phyloP scores from a whole-genome alignment of 768 basidiomycete species.

The Lenzites betulinus region DNA sequence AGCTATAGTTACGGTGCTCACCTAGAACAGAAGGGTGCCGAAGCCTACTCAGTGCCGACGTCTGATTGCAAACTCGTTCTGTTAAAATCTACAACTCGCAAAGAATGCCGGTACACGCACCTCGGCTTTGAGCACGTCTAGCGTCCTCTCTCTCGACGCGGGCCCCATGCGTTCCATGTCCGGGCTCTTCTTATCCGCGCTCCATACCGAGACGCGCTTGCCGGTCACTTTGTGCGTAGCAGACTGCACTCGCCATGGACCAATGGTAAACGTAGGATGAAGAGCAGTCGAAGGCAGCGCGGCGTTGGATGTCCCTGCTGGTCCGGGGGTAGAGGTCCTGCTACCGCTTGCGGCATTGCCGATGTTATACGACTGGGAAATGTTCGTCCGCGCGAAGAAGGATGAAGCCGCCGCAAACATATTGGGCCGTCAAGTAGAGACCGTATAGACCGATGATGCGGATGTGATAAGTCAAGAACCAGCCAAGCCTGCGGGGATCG shows the following conservation, averaged over 20 bases:
- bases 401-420: slow-evolving; percentile 86
- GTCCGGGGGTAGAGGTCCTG: slow-evolving; percentile 39
- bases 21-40: slow-evolving; percentile 94
- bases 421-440: not conserved
- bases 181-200: slow-evolving; percentile 77
- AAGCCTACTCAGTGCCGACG: slow-evolving; percentile 77
- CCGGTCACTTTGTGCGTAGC: slow-evolving; percentile 87
- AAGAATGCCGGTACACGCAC: slow-evolving; percentile 41
- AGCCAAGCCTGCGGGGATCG: slow-evolving; percentile 59
- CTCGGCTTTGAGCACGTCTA: slow-evolving; percentile 91
- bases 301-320: slow-evolving; percentile 34
- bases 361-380: slow-evolving; percentile 79
- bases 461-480: slow-evolving; percentile 1
- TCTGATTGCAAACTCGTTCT: slow-evolving; percentile 47
- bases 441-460: not conserved
- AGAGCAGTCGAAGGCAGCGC: slow-evolving; percentile 42
- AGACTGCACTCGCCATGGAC: slow-evolving; percentile 86
- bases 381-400: slow-evolving; percentile 78
- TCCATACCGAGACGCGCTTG: slow-evolving; percentile 93
- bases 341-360: slow-evolving; percentile 40
- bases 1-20: slow-evolving; percentile 34
- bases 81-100: not conserved
- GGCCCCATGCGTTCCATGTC: slow-evolving; percentile 74
- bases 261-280: slow-evolving; percentile 65
- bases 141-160: slow-evolving; percentile 65